Percentiles rank a stretch among this genome's conserved stretches.
Conservation (phyloP, 1,284 basidiomycete species). For the Ustilago bromivora region DNA sequence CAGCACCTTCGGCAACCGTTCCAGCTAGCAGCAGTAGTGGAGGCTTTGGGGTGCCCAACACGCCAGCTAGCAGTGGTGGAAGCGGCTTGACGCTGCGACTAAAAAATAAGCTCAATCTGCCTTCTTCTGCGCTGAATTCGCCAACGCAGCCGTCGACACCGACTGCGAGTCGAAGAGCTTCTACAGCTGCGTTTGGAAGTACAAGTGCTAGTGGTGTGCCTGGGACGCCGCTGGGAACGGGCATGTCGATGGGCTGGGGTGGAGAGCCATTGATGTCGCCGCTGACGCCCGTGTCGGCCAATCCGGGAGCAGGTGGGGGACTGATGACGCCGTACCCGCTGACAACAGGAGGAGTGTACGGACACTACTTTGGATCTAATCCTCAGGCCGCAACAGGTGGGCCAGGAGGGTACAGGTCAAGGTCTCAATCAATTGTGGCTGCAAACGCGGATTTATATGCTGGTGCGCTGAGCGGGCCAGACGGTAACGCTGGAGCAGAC, state of each 20-base stretch:
- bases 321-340: conserved; percentile 35
- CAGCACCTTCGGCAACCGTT: not conserved
- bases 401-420: conserved; percentile 25
- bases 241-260: conserved; percentile 39
- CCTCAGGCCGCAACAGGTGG: conserved; percentile 7
- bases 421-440: conserved; percentile 31
- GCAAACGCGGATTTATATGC: conserved; percentile 13
- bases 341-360: conserved; percentile 33
- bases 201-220: conserved; percentile 8
- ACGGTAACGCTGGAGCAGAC: conserved; percentile 10
- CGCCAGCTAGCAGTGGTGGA: conserved; percentile 24
- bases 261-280: conserved; percentile 47
- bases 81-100: conserved; percentile 39
- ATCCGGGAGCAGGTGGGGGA: conserved; percentile 3
- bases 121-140: conserved; percentile 26
- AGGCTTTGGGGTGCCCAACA: conserved; percentile 34
- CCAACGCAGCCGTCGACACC: conserved; percentile 31
- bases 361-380: conserved; percentile 42
- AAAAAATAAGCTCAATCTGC: conserved; percentile 35
- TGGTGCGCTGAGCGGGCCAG: not conserved
- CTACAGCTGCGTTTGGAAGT: conserved; percentile 7
- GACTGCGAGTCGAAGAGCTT: conserved; percentile 16
- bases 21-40: conserved; percentile 1
- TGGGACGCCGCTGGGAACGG: conserved; percentile 23
- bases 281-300: conserved; percentile 28